Base-by-base conservation (phyloP, 805 yeast genomes). In the Suhomyces prunicola region DNA sequence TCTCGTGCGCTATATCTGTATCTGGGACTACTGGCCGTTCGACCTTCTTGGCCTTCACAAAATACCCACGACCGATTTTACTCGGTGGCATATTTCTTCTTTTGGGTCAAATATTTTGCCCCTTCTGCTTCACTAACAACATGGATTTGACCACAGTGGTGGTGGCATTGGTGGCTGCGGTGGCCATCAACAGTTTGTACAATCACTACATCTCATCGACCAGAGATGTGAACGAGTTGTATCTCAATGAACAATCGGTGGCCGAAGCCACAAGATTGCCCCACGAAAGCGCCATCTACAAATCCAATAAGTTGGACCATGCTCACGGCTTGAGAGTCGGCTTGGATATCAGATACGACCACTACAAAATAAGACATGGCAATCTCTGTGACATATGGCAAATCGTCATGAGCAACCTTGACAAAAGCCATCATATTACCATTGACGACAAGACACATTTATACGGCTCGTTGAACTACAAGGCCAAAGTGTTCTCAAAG, bases 381-480 rank as follows among this genome's bases (percentile, higher is more conserved):
- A 85, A 82, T 58, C 65, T 90, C 53, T 78, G 81, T 56, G 97
- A 90, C 70, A 64, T 89, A 3, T 89, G 94, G 92, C 80, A 76
- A 50, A 69, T 84, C 12, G 77, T 80, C 9, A 49, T 68, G 50
- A 51, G 57, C 45, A 63, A 72, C 66, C 63, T 65, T 35, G 62
- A 65, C 10, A 44, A 19, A 29, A 4, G 42, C 23, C 35, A 13
- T n/a, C 31, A 57, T 68, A 8, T 74, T 9, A 54, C 55, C 39
- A 60, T 71, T 39, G 60, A 60, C 13, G 60, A 60, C 36, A 63
- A 58, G 52, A 48, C 50, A 41, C 51, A 58, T n/a, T 41, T 47
- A 50, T 47, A 64, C 9, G 47, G 58, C 24, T 59, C 63, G 12
- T 26, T 77, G 40, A 74, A 76, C 58, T 60, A 61, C 15, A 61